These are phyloP conservation scores for Phialophora macrospora DNA, from an alignment of 2,329 filamentous ascomycete species.

Conservation along the genomic window DNA sequence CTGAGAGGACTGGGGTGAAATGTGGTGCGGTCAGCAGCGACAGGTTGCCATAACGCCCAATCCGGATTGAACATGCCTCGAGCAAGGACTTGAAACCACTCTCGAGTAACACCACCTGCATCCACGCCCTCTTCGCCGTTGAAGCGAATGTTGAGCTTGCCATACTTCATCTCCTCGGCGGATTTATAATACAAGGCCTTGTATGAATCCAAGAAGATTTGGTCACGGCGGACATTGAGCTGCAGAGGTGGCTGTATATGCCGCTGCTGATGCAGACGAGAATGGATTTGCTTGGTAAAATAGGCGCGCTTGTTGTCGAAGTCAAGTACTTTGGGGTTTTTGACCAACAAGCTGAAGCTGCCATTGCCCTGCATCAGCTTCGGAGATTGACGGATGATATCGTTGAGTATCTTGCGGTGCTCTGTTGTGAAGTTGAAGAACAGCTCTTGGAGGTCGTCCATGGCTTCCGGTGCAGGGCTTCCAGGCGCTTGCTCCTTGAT, in stretches of 20 bases:
- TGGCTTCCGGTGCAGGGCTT: slow-evolving; percentile 67
- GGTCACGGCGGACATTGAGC: slow-evolving; percentile 85
- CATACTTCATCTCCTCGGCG: slow-evolving; percentile 97
- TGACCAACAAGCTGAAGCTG: slow-evolving; percentile 92
- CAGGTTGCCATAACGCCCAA: slow-evolving; percentile 93
- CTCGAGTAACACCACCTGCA: slow-evolving; percentile 93
- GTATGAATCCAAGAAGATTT: slow-evolving; percentile 98
- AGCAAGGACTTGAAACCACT: slow-evolving; percentile 98
- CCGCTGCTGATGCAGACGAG: slow-evolving; percentile 70
- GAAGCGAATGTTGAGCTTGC: slow-evolving; percentile 97
- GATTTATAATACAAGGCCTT: slow-evolving; percentile 97
- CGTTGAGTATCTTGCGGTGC: slow-evolving; percentile 95
- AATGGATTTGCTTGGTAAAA: slow-evolving; percentile 92
- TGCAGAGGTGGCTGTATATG: slow-evolving; percentile 78
- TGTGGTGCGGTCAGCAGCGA: slow-evolving; percentile 94
- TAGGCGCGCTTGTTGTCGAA: slow-evolving; percentile 99
- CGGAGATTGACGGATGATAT: slow-evolving; percentile 94
- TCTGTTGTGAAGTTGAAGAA: slow-evolving; percentile 99
- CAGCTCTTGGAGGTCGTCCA: slow-evolving; percentile 71
- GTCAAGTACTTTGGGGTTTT: slow-evolving; percentile 97
- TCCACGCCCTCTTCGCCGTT: slow-evolving; percentile 97
- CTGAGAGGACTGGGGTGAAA: slow-evolving; percentile 98
- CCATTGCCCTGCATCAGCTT: slow-evolving; percentile 87
- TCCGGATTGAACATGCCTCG: slow-evolving; percentile 99
- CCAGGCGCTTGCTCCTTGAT: slow-evolving; percentile 73